Evolutionary conservation across 352 stramenopile species (phyloP).

Genomic region (Globisporangium rhizosaccharum): DNA sequence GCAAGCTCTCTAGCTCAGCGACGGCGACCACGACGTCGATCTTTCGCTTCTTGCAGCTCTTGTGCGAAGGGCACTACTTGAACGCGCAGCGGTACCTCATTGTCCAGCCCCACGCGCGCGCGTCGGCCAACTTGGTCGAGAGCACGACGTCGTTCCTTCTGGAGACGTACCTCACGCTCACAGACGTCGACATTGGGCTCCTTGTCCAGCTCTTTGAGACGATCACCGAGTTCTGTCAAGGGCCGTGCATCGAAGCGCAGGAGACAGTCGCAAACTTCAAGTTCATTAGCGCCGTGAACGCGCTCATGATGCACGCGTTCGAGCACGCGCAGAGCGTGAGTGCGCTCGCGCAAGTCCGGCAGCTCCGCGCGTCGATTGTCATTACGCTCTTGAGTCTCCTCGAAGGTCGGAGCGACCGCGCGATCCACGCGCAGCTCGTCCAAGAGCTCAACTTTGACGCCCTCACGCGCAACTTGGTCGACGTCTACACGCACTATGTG

Average conservation of each 20-base stretch:
- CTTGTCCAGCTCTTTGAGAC: conserved; percentile 73
- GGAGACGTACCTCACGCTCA: conserved; percentile 48
- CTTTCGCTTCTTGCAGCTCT: conserved; percentile 67
- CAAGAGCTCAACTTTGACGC: conserved; percentile 74
- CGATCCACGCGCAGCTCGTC: conserved; percentile 59
- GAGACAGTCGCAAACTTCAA: conserved; percentile 71
- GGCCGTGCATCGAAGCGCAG: conserved; percentile 63
- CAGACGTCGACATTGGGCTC: conserved; percentile 42
- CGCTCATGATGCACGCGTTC: conserved; percentile 54
- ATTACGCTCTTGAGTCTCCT: conserved; percentile 59
- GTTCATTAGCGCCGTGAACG: conserved; percentile 71
- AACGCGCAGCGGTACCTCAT: conserved; percentile 58
- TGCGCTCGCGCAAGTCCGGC: conserved; percentile 16
- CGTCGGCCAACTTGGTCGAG: conserved; percentile 55
- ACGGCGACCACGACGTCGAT: conserved; percentile 45
- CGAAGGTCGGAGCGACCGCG: conserved; percentile 48
- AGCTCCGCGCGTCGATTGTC: conserved; percentile 49
- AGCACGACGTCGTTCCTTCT: conserved; percentile 60
- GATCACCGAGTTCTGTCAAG: conserved; percentile 77
- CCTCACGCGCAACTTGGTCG: conserved; percentile 53
- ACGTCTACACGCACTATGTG: conserved; percentile 51
- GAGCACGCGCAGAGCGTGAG: conserved; percentile 17
- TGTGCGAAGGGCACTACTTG: conserved; percentile 71
- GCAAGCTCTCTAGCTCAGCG: conserved; percentile 13
- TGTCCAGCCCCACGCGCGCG: conserved; percentile 20